Percentiles rank a stretch among this genome's conserved stretches.
Evolutionary conservation across 1,139 yeast species (phyloP).

Genomic region (Saccharomyces uvarum): DNA sequence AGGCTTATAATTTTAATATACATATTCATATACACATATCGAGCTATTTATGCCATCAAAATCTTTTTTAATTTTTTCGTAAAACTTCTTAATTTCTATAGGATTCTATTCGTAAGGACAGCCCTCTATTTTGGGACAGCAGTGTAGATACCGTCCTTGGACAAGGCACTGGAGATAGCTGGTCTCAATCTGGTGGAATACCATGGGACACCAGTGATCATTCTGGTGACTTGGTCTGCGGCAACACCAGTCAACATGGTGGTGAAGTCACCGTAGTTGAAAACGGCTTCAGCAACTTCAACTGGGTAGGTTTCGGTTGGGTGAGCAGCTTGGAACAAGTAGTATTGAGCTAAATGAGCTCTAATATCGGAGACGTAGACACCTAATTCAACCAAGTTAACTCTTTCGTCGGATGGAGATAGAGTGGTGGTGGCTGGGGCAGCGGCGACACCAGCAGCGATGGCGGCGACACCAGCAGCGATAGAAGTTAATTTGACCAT

Average conservation of each 20-base stretch:
- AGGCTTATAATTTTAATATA: no score
- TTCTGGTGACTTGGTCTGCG: constrained; percentile 4
- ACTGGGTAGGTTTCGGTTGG: constrained; percentile 7
- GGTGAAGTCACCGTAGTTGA: not conserved
- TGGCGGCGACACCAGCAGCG: not conserved
- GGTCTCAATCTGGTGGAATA: constrained; percentile 8
- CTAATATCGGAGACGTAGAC: constrained; percentile 7
- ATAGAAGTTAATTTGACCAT: not conserved
- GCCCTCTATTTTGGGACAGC: not conserved
- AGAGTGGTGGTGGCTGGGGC: constrained; percentile 4
- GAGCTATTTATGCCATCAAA: not conserved
- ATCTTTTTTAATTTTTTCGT: not conserved
- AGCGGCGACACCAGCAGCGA: not conserved
- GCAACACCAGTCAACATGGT: not conserved
- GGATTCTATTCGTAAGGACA: not conserved
- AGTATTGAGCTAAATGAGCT: constrained; percentile 3
- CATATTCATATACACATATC: not conserved
- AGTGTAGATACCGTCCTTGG: constrained; percentile 4
- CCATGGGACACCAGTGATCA: constrained; percentile 14
- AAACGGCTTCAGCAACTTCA: constrained; percentile 4
- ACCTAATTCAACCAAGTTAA: constrained; percentile 6
- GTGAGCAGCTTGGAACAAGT: not conserved
- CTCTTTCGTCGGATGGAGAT: constrained; percentile 5
- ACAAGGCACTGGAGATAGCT: constrained; percentile 2
- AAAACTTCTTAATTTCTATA: not conserved